Evolutionary conservation across 345 rosid species (phyloP), one percentile per base, ranked within the genome.

Genomic region (Hibiscus syriacus): DNA sequence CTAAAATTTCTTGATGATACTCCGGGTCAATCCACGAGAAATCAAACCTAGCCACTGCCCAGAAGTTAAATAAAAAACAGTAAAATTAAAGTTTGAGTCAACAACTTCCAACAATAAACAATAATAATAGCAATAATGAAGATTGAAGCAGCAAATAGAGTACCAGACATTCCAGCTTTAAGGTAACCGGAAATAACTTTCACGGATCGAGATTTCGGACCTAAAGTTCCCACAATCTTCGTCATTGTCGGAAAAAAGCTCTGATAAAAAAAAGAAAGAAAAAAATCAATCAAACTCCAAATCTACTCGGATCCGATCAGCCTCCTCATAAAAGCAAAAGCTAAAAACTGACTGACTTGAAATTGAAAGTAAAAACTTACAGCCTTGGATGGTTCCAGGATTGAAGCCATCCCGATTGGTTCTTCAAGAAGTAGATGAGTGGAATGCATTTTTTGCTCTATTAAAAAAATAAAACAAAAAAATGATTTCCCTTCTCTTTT

Each of bases 321-420:
- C 63, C 19, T 29, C 39, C 32, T 16, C 29, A 3, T 16, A 56
- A 29, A 25, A 13, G 30, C 22, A 46, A 68, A 20, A 50, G 25
- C 48, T 29, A 4, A 19, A 23, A 53, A 67, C 54, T 30, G 56
- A 58, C 16, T 41, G 34, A 41, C 1, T 41, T 61, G 55, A 22
- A 61, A 39, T 49, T 11, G 25, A 61, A 69, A n/a, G 67, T 26
- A 54, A 30, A 16, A 43, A 77, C 85, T 88, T 49, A 94, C 97
- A n/a, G 91, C 68, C 77, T 94, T 94, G 52, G 98, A 88, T 27
- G 98, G 90, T 81, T 93, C 97, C 72, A 93, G 94, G 74, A 93
- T 88, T 49, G 97, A 88, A 74, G 96, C 96, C 98, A 93, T 93
- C 90, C 98, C 79, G 73, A 93, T 93, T 2, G 98, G 98, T 88